phyloP scores from a whole-genome alignment of 352 stramenopile species.

The Globisporangium uncinulatum region DNA sequence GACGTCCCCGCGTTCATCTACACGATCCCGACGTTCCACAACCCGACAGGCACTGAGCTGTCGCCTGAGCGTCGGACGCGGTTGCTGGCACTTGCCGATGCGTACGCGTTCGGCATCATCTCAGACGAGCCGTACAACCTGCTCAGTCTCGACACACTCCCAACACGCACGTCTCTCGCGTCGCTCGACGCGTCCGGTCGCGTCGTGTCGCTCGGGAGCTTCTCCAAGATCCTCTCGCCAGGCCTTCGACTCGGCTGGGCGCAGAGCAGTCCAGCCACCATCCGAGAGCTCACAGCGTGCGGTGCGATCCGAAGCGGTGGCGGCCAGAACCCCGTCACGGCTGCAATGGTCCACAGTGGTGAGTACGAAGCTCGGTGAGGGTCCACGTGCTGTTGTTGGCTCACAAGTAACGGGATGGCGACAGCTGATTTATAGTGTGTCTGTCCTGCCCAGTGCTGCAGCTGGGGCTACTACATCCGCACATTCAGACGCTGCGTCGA shows the following conservation, averaged over 20 bases:
- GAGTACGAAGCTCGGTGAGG: too few relatives aligned
- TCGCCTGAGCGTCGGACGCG: conserved; percentile 51
- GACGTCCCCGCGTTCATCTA: conserved; percentile 89
- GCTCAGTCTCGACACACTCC: conserved; percentile 55
- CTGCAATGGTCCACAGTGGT: conserved; percentile 75
- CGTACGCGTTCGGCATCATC: conserved; percentile 84
- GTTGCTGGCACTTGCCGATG: conserved; percentile 72
- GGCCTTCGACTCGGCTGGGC: conserved; percentile 83
- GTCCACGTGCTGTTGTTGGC: conserved; percentile 29
- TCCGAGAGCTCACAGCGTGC: conserved; percentile 49
- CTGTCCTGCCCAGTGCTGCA: conserved; percentile 54
- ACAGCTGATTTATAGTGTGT: too few relatives aligned
- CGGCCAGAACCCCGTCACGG: conserved; percentile 89
- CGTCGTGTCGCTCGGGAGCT: conserved; percentile 87
- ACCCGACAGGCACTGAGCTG: conserved; percentile 87
- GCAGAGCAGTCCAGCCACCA: conserved; percentile 49
- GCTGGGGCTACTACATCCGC: conserved; percentile 33
- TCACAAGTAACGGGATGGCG: too few relatives aligned
- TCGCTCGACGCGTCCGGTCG: conserved; percentile 57
- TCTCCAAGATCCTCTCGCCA: conserved; percentile 94
- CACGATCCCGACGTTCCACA: conserved; percentile 92
- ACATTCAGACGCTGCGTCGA: conserved; percentile 38
- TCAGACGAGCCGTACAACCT: conserved; percentile 95
- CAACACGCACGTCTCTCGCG: conserved; percentile 43
- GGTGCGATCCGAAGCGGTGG: conserved; percentile 86